Base-by-base conservation (phyloP, 805 yeast genomes). In the Priceomyces medius region DNA sequence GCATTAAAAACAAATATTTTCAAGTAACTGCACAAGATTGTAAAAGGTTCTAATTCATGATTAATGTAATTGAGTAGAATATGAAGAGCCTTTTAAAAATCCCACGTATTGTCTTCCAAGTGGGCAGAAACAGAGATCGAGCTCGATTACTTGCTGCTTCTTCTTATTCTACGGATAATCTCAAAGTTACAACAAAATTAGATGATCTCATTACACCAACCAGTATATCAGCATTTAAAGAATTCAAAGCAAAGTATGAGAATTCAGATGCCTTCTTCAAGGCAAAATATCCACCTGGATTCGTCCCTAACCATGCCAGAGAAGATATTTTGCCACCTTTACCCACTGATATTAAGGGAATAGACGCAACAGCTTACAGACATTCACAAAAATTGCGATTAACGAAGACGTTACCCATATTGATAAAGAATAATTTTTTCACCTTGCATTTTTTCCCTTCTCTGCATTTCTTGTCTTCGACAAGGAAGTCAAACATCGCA, bases 401-500 rank as follows among this genome's bases (percentile, higher is more conserved):
- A 8, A 35, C 35, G 27, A 45, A 45, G 16, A 38, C 46, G 12
- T 19, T 51, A 21, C 61, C 62, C 8, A 36, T 44, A 13, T 29
- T 59, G 28, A 10, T 50, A 40, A 31, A 35, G 19, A 53, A 47
- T 48, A 38, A 44, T 20, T 64, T 51, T 46, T 51, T 68, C 44
- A 38, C 41, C 9, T 38, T 66, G 4, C 55, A 48, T 38, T 68
- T 63, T 41, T 51, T 59, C 9, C 73, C 73, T 3, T 45, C 43
- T 4, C 33, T 35, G 31, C 72, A 66, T 47, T 47, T 47, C 33
- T 33, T 64, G 4, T 48, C 62, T 10, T n/a, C 36, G 31, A 54
- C 51, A 31, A 54, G 74, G 29, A 69, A 69, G 46, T 67, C 74
- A 8, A 66, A 60, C 38, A 50, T 70, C 26, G 68, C 74, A 9